Base-by-base conservation (phyloP, 148 eudicot species). In the Rhododendron mucronatum region DNA sequence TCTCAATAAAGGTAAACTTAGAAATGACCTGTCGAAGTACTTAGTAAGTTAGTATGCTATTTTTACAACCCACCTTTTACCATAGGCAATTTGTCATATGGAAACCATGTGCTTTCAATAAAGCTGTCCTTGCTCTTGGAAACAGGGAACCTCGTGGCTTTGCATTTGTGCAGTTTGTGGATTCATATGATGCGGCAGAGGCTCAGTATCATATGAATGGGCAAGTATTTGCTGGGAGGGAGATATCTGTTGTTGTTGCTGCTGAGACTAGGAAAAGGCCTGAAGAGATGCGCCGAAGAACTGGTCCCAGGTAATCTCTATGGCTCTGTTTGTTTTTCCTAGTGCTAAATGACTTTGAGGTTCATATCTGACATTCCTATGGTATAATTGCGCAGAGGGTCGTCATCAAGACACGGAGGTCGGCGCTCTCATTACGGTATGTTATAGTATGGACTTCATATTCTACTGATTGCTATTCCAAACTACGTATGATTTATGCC, bases 101-200 rank as follows among this genome's bases (percentile, higher is more conserved):
- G 55, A 48, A 82, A 86, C 71, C 83, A 5, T 30, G 4, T 30
- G 55, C 74, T 30, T 55, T 69, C 16, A 16, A 20, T 89, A 67
- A 77, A 67, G 73, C 47, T 16, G 86, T 26, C 84, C 30, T 87
- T 53, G 28, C 28, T 18, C 71, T 83, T 20, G 33, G 67, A 48
- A 89, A 87, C 90, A 94, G 97, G 91, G 91, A 93, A 81, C 97
- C 97, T 80, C 94, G 97, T 79, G 95, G 97, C 73, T 94, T 94
- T 91, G 97, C 93, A 50, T 94, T 94, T 92, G 97, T 94, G 87
- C 91, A 94, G 91, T 94, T 92, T 87, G 93, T 93, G 78, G 95
- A 93, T 75, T 57, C 91, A 50, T 86, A 89, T 89, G 97, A 94
- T 35, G 95, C 97, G 23, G 91, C 90, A 61, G 97, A 94, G 82